These are phyloP conservation scores for Trypanosoma lewisi DNA, from an alignment of 208 protist genomes.

Conservation along the genomic window DNA sequence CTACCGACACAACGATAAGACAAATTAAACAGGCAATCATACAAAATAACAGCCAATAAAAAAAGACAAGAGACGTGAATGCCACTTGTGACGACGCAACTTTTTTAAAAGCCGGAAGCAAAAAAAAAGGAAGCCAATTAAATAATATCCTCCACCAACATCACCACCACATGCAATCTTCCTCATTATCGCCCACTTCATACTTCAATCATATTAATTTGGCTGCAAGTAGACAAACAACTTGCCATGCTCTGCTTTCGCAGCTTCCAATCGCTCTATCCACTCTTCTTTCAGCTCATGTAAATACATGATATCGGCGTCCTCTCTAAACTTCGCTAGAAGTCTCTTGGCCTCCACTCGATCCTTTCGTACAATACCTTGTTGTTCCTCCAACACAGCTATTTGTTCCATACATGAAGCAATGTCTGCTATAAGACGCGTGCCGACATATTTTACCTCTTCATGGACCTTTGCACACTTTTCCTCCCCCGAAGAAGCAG, in stretches of 20 bases:
- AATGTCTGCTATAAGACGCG: constrained; percentile 46
- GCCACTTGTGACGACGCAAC: too few relatives aligned
- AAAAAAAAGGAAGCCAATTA: not conserved
- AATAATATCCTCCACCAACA: not conserved
- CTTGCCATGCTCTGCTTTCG: constrained; percentile 33
- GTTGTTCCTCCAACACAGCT: constrained; percentile 31
- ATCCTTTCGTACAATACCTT: constrained; percentile 40
- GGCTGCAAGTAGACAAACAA: constrained; percentile 17
- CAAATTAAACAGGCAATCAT: not conserved
- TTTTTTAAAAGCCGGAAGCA: not conserved
- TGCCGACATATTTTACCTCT: constrained; percentile 44
- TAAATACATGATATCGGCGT: constrained; percentile 48
- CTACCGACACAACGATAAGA: not conserved
- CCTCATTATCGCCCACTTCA: not conserved
- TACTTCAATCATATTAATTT: not conserved
- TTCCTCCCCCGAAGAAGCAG: not conserved
- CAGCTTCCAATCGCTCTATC: constrained; percentile 31
- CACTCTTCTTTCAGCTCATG: constrained; percentile 46
- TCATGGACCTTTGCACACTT: constrained; percentile 8
- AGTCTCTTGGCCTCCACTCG: constrained; percentile 43
- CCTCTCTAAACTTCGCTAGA: constrained; percentile 40
- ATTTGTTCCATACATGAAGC: constrained; percentile 53
- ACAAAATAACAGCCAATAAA: not conserved
- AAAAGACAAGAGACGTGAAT: too few relatives aligned
- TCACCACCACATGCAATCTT: too few relatives aligned